Evolutionary conservation across 345 rosid genomes (phyloP).

Genomic region (Pugionium dolabratum): DNA sequence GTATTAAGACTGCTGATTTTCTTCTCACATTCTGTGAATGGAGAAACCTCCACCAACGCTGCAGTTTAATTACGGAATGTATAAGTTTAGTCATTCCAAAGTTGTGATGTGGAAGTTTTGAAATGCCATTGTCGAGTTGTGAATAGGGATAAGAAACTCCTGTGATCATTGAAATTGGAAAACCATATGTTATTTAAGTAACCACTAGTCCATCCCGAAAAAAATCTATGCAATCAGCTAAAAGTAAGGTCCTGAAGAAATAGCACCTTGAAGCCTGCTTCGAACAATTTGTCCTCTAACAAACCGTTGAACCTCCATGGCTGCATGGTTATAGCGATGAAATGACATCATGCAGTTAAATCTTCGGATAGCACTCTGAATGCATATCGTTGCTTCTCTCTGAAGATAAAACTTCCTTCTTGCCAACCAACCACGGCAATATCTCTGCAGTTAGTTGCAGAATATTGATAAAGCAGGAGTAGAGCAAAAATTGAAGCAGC

Average conservation of each 20-base stretch:
- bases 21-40: conserved; percentile 48
- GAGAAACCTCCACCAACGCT: conserved; percentile 82
- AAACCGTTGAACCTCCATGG: conserved; percentile 58
- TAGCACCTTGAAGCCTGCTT: conserved; percentile 65
- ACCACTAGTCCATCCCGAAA: not conserved
- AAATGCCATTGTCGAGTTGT: conserved; percentile 24
- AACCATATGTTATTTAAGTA: conserved; percentile 5
- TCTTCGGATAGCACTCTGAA: conserved; percentile 60
- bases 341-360: conserved; percentile 43
- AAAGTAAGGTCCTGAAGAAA: conserved; percentile 13
- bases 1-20: conserved; percentile 58
- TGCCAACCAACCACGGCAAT: conserved; percentile 60
- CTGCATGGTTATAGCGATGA: conserved; percentile 50
- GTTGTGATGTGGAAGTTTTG: conserved; percentile 37
- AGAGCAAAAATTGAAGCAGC: conserved; percentile 10
- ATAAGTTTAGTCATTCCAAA: conserved; percentile 33
- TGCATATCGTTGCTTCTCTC: conserved; percentile 51
- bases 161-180: conserved; percentile 33
- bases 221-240: conserved; percentile 8
- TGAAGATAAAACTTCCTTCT: conserved; percentile 51
- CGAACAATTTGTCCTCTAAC: conserved; percentile 55
- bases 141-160: conserved; percentile 46
- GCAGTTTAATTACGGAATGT: conserved; percentile 61
- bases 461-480: conserved; percentile 8
- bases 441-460: conserved; percentile 48